These are phyloP conservation scores for Nannizziopsis barbatae DNA, from an alignment of 2,329 filamentous ascomycete species.

Conservation along the genomic window DNA sequence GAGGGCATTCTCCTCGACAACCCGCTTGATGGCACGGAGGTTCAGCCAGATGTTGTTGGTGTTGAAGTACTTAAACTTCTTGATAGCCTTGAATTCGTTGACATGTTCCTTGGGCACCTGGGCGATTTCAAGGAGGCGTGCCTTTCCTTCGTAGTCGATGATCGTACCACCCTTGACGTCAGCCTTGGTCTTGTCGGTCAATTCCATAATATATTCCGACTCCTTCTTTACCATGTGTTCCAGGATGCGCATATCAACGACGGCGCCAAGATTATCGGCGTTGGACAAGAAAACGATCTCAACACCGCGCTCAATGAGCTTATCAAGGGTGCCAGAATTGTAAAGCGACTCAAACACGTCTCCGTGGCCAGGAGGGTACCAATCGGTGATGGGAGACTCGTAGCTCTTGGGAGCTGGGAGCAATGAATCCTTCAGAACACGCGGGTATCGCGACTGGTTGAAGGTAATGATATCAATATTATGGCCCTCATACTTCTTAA, in stretches of 20 bases:
- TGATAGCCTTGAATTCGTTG: constrained; percentile 99
- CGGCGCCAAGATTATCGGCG: constrained; percentile 94
- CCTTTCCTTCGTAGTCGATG: constrained; percentile 96
- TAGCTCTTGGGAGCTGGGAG: constrained; percentile 86
- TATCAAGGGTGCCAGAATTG: constrained; percentile 96
- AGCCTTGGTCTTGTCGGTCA: constrained; percentile 99
- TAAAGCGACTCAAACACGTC: constrained; percentile 99
- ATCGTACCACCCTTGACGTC: constrained; percentile 99
- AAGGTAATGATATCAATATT: constrained; percentile 99
- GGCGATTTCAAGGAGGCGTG: constrained; percentile 93
- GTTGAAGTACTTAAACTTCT: constrained; percentile 99
- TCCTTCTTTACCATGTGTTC: constrained; percentile 99
- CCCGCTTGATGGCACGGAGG: constrained; percentile 91
- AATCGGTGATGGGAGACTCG: constrained; percentile 82
- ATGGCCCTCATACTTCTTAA: constrained; percentile 99
- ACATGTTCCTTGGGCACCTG: constrained; percentile 99
- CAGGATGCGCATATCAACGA: constrained; percentile 93
- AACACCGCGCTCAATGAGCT: constrained; percentile 87
- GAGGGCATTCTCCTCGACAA: constrained; percentile 95
- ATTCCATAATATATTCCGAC: constrained; percentile 98
- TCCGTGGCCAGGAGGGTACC: constrained; percentile 98
- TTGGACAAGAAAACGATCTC: constrained; percentile 99
- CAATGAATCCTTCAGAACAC: constrained; percentile 95
- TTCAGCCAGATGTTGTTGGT: constrained; percentile 99
- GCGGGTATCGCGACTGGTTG: constrained; percentile 98